Evolutionary conservation across 305 asterid genomes (phyloP).

Genomic region (Plantago coronopus): DNA sequence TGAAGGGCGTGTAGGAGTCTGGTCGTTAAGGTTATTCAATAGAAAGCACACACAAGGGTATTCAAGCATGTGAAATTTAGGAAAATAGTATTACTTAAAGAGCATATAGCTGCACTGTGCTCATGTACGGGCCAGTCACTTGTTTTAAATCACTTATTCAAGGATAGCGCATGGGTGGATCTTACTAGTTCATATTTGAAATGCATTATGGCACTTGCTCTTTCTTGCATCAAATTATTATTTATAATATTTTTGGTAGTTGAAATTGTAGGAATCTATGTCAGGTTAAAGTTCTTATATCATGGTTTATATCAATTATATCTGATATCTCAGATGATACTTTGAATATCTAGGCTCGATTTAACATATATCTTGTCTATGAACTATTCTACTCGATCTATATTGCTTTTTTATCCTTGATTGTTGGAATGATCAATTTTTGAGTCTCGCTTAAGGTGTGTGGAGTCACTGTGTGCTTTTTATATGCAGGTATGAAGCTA

Average conservation of each 20-base stretch:
- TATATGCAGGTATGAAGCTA: slow-evolving; percentile 73
- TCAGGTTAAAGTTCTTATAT: not conserved
- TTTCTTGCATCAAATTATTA: not conserved
- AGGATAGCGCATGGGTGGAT: no score
- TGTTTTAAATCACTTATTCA: no score
- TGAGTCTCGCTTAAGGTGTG: slow-evolving; percentile 6
- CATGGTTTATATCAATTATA: not conserved
- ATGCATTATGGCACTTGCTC: not conserved
- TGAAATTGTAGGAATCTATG: not conserved
- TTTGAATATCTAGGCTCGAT: slow-evolving; percentile 5
- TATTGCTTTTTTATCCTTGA: not conserved
- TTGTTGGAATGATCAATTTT: slow-evolving; percentile 15
- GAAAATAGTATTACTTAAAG: no score
- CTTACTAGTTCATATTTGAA: no score
- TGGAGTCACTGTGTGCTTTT: slow-evolving; percentile 22
- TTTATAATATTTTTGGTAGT: not conserved
- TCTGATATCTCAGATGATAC: slow-evolving; percentile 3
- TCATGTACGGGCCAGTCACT: no score
- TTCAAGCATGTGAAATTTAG: no score
- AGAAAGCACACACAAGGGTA: no score
- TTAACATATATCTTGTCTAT: slow-evolving; percentile 17
- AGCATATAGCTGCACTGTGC: no score
- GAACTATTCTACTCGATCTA: slow-evolving; percentile 12
- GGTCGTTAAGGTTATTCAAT: no score
- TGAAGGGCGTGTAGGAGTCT: no score